Conservation (phyloP, 805 yeast genomes). For the Kodamaea leandrae region DNA sequence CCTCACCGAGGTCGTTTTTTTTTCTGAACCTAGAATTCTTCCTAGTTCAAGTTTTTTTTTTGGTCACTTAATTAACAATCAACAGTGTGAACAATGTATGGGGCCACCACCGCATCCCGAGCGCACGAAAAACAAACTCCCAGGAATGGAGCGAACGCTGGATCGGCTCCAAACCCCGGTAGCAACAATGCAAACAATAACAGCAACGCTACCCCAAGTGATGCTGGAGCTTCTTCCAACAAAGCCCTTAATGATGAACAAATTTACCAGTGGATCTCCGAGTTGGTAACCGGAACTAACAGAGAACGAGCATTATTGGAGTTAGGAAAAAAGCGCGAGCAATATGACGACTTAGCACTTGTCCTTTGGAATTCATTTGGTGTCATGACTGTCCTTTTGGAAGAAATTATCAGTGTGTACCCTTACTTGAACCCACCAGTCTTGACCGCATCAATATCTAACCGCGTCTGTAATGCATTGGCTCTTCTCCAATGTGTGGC, state of each 20-base stretch:
- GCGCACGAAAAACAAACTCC: conserved; percentile 5
- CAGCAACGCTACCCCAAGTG: background rate
- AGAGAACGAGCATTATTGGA: conserved; percentile 91
- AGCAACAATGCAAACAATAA: background rate
- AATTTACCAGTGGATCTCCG: conserved; percentile 86
- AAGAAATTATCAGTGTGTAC: conserved; percentile 87
- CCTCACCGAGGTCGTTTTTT: conserved; percentile 17
- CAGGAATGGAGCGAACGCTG: conserved; percentile 1
- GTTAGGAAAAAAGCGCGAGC: conserved; percentile 90
- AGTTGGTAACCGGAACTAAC: conserved; percentile 84
- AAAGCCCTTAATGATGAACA: conserved; percentile 60
- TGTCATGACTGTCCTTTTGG: conserved; percentile 86
- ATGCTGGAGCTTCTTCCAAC: conserved; percentile 5
- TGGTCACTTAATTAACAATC: background rate
- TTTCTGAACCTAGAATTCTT: background rate
- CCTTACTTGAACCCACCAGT: conserved; percentile 87
- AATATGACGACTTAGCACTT: conserved; percentile 88
- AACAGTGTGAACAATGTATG: conserved; percentile 5
- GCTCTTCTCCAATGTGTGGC: conserved; percentile 96
- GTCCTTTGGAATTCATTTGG: conserved; percentile 96
- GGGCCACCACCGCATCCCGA: conserved; percentile 7
- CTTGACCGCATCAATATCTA: conserved; percentile 80
- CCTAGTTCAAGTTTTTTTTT: conserved; percentile 2
- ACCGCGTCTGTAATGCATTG: conserved; percentile 92
- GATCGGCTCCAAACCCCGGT: background rate